Evolutionary conservation across 148 eudicot species (phyloP).

Genomic region (Fagopyrum tataricum): DNA sequence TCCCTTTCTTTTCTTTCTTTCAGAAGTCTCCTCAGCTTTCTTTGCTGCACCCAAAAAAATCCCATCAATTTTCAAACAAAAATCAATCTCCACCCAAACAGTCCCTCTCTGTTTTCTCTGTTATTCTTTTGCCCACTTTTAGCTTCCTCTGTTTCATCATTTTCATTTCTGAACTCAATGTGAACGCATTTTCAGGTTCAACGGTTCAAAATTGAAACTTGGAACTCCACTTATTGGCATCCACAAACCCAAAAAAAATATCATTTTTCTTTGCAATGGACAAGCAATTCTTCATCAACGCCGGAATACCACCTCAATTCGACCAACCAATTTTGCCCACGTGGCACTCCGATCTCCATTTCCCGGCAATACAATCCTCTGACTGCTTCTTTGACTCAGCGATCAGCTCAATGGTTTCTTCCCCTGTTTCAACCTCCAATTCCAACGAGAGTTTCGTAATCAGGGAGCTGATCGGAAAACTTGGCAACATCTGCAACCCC

Average conservation of each 20-base stretch:
- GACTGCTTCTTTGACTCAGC: slow-evolving; percentile 49
- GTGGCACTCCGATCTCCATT: slow-evolving; percentile 32
- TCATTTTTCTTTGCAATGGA: slow-evolving; percentile 30
- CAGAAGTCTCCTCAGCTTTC: background rate
- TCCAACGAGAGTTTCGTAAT: slow-evolving; percentile 34
- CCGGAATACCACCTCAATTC: slow-evolving; percentile 24
- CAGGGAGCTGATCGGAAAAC: slow-evolving; percentile 54
- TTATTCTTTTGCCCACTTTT: no score
- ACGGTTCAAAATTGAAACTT: background rate
- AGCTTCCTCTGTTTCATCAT: background rate
- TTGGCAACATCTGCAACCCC: slow-evolving; percentile 39
- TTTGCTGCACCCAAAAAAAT: background rate
- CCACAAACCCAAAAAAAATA: background rate
- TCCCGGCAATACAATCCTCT: slow-evolving; percentile 19
- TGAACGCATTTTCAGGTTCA: background rate
- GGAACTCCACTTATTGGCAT: background rate
- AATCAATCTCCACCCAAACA: background rate
- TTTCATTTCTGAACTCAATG: background rate
- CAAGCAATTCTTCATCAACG: slow-evolving; percentile 40
- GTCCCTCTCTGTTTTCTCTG: background rate
- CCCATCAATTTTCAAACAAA: background rate
- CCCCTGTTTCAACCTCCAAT: slow-evolving; percentile 34
- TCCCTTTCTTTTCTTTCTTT: background rate
- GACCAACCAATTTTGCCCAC: slow-evolving; percentile 23
- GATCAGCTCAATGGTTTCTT: slow-evolving; percentile 57